Percentiles rank a stretch among this genome's conserved stretches.
phyloP scores from a whole-genome alignment of 768 basidiomycete genomes.

The Kwoniella dejecticola region DNA sequence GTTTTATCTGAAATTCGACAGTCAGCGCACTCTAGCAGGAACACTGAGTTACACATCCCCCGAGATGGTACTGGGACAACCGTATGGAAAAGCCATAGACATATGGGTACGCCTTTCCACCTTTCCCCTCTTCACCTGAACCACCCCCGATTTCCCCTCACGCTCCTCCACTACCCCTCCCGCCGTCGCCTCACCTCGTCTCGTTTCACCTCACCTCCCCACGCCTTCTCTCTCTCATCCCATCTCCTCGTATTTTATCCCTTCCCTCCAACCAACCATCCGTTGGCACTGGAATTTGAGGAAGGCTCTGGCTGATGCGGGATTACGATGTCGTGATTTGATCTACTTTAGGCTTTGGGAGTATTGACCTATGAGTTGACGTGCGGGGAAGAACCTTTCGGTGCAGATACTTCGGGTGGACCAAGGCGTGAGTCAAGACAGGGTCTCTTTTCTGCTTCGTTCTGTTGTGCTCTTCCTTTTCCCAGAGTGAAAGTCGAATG shows the following conservation, averaged over 20 bases:
- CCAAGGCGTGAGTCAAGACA: conserved; percentile 36
- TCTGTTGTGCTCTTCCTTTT: no score
- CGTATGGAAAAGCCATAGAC: conserved; percentile 88
- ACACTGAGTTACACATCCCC: conserved; percentile 95
- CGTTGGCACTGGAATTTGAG: no score
- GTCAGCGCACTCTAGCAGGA: conserved; percentile 85
- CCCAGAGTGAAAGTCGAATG: no score
- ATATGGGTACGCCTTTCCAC: conserved; percentile 65
- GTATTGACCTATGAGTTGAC: conserved; percentile 94
- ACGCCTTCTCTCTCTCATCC: no score
- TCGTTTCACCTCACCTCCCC: no score
- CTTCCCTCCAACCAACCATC: no score
- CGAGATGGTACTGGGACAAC: conserved; percentile 93
- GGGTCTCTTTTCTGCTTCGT: no score
- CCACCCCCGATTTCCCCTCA: neutral
- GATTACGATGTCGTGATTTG: no score
- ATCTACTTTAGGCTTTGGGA: conserved; percentile 66
- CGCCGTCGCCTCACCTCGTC: no score
- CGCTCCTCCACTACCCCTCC: no score
- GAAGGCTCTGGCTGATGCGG: no score
- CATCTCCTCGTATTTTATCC: no score
- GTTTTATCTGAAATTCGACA: conserved; percentile 22
- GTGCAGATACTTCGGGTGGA: conserved; percentile 55
- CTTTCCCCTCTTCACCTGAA: neutral
- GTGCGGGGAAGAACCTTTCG: conserved; percentile 82